Evolutionary conservation across 163 green algal species (phyloP).

Genomic region (Scenedesmus sp.): DNA sequence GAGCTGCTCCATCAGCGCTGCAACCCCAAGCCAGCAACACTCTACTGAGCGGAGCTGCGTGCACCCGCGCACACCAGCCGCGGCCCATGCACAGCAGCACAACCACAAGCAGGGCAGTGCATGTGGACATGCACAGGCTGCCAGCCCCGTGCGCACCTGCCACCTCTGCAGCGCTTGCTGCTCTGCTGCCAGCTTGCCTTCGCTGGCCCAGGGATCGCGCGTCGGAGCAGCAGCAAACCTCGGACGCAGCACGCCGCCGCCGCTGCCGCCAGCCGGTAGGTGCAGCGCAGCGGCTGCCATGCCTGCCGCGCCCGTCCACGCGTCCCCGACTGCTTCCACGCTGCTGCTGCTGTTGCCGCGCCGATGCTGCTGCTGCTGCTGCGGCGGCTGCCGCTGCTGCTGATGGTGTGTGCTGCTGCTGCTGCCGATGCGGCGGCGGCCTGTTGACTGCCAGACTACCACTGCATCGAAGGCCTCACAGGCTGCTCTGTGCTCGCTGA

Average conservation of each 20-base stretch:
- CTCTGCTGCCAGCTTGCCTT: constrained; percentile 66
- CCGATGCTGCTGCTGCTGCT: not conserved
- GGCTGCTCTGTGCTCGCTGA: constrained; percentile 50
- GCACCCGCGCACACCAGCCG: not conserved
- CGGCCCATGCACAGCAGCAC: not conserved
- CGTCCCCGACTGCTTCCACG: constrained; percentile 26
- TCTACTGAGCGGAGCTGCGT: too few relatives aligned
- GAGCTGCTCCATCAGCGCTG: not conserved
- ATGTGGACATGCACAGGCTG: too few relatives aligned
- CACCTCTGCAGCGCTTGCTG: constrained; percentile 67
- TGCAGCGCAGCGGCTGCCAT: constrained; percentile 16
- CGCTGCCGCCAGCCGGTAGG: not conserved
- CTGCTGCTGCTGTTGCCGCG: constrained; percentile 28
- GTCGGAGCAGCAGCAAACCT: too few relatives aligned
- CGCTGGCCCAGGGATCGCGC: too few relatives aligned
- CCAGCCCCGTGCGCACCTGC: too few relatives aligned
- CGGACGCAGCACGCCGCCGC: too few relatives aligned
- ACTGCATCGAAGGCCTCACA: constrained; percentile 48
- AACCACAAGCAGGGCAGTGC: too few relatives aligned
- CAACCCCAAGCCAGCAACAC: not conserved
- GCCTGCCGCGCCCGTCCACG: not conserved
- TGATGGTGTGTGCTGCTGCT: constrained; percentile 6
- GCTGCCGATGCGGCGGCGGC: not conserved
- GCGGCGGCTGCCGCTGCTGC: too few relatives aligned
- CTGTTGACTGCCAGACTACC: not conserved